phyloP scores from a whole-genome alignment of 768 basidiomycete genomes.

The Phanerodontia chrysosporium region DNA sequence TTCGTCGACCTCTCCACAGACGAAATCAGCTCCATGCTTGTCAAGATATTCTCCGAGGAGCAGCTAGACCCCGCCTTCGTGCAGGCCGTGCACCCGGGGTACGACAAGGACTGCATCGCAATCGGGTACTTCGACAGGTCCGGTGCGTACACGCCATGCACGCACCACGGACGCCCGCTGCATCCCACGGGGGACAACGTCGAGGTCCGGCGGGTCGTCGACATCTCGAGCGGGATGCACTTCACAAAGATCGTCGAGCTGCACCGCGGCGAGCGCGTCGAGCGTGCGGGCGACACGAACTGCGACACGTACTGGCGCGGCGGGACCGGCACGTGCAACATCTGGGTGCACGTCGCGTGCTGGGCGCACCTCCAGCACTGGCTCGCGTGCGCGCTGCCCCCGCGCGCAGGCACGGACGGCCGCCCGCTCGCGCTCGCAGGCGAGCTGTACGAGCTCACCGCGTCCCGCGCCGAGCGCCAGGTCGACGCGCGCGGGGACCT shows the following conservation, averaged over 20 bases:
- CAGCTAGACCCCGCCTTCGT: background rate
- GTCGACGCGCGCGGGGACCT: background rate
- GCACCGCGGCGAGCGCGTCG: background rate
- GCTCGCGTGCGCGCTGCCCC: background rate
- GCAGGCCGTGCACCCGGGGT: background rate
- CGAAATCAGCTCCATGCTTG: background rate
- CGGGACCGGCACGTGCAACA: background rate
- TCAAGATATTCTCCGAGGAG: background rate
- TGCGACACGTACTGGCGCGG: background rate
- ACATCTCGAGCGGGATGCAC: background rate
- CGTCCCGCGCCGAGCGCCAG: background rate
- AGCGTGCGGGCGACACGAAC: background rate
- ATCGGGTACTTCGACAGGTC: background rate
- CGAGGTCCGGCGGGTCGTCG: background rate
- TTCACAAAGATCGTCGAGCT: background rate
- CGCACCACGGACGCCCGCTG: background rate
- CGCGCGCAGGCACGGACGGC: background rate
- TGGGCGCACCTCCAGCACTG: background rate
- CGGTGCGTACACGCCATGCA: background rate
- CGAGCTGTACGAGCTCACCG: slow-evolving; percentile 1
- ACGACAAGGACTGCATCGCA: background rate
- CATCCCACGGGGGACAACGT: background rate
- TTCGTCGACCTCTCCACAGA: background rate
- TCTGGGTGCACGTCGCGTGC: background rate
- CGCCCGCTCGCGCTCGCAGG: background rate